These are phyloP conservation scores for Chlorella variabilis DNA, from an alignment of 163 green algal species.

Conservation along the genomic window DNA sequence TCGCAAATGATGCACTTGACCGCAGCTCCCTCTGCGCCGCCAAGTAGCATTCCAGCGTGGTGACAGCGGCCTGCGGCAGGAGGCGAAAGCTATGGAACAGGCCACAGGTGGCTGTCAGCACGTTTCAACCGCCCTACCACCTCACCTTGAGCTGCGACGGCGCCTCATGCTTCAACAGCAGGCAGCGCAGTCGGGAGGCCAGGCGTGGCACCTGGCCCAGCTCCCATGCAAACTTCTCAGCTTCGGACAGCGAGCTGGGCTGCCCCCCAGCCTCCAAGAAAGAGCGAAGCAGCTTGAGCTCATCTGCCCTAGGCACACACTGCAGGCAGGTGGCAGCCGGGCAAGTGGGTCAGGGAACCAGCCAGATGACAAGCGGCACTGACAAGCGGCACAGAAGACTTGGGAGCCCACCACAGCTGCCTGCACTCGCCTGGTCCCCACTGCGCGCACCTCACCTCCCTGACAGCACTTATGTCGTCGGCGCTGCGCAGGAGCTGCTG, in stretches of 20 bases:
- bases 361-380: no score
- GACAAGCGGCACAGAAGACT: no score
- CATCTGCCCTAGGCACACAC: constrained; percentile 55
- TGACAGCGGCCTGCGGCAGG: background rate
- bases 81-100: background rate
- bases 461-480: constrained; percentile 53
- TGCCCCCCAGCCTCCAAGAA: constrained; percentile 45
- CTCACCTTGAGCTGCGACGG: constrained; percentile 32
- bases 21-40: constrained; percentile 41
- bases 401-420: no score
- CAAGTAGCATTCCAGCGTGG: constrained; percentile 25
- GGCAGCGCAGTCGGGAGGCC: constrained; percentile 46
- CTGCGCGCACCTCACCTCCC: no score
- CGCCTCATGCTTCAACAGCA: constrained; percentile 54
- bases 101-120: background rate
- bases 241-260: constrained; percentile 38
- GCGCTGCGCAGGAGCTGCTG: constrained; percentile 30
- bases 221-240: constrained; percentile 52
- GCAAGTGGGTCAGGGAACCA: no score
- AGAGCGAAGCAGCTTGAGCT: constrained; percentile 48
- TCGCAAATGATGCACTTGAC: constrained; percentile 34
- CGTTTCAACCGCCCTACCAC: background rate
- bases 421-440: no score
- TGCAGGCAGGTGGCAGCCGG: background rate
- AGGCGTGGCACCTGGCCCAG: constrained; percentile 56